Evolutionary conservation across 2,329 filamentous ascomycete species (phyloP).

Genomic region (Aspergillus awamori): DNA sequence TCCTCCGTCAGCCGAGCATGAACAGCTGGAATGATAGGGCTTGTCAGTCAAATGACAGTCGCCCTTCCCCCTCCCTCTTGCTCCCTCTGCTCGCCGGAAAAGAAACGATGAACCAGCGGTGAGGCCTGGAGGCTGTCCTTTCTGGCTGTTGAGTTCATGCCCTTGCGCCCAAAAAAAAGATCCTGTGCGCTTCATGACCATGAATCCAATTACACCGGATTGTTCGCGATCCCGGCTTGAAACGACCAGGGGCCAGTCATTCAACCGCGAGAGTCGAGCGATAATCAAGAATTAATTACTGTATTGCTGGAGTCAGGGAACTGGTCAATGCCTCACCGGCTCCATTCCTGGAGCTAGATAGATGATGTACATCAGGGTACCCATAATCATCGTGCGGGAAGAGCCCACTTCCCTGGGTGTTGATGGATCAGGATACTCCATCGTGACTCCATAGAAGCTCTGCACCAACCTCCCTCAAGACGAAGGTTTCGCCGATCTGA

Average conservation of each 20-base stretch:
- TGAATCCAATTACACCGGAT: constrained; percentile 3
- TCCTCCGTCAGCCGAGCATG: constrained; percentile 23
- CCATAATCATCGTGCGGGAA: constrained; percentile 7
- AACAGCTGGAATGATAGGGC: constrained; percentile 23
- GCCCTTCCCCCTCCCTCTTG: constrained; percentile 7
- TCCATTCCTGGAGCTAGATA: constrained; percentile 4
- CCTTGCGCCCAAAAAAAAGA: constrained; percentile 7
- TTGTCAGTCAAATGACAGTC: constrained; percentile 20
- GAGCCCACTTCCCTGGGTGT: background rate
- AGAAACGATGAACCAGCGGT: constrained; percentile 20
- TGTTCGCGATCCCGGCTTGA: background rate
- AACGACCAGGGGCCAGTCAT: background rate
- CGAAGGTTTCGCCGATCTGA: background rate
- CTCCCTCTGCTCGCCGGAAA: constrained; percentile 3
- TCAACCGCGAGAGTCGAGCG: background rate
- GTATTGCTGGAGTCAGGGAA: background rate
- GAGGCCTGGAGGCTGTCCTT: constrained; percentile 16
- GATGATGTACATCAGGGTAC: constrained; percentile 5
- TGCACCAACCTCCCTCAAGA: background rate
- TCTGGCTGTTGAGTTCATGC: constrained; percentile 3
- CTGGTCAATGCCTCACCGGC: constrained; percentile 5
- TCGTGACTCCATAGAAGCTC: background rate
- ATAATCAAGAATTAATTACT: background rate
- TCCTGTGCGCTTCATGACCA: background rate
- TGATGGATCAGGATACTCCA: background rate